A percentile compares a stretch with the other conserved stretches of the same genome.
phyloP scores from a whole-genome alignment of 768 basidiomycete genomes.

The Hirschioporus abietinus region DNA sequence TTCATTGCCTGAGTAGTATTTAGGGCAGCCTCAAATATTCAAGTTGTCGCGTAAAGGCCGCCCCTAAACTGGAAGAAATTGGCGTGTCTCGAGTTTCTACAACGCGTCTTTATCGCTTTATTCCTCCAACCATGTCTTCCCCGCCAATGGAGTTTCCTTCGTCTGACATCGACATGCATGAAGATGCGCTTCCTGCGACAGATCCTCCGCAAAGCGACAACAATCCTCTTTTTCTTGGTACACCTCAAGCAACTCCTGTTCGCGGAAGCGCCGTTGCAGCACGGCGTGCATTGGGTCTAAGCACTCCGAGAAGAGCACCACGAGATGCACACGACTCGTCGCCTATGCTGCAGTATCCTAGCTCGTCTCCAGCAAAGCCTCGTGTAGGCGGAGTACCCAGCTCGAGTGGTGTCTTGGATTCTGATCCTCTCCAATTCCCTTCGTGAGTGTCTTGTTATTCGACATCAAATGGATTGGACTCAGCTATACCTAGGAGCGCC shows the following conservation, averaged over 20 bases:
- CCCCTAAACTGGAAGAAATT: no score
- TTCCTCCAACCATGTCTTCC: conserved; percentile 15
- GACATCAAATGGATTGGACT: background rate
- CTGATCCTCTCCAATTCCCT: conserved; percentile 68
- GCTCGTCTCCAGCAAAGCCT: conserved; percentile 53
- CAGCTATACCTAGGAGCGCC: conserved; percentile 40
- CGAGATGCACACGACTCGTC: conserved; percentile 44
- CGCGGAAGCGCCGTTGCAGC: conserved; percentile 34
- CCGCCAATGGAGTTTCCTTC: conserved; percentile 24
- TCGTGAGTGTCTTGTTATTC: conserved; percentile 37
- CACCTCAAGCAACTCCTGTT: conserved; percentile 39
- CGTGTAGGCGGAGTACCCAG: conserved; percentile 29
- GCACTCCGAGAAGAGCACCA: conserved; percentile 48
- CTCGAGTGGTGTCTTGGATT: conserved; percentile 36
- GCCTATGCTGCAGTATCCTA: conserved; percentile 53
- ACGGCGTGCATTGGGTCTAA: conserved; percentile 49
- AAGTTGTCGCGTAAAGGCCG: no score
- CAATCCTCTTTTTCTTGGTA: conserved; percentile 45
- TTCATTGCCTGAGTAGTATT: no score
- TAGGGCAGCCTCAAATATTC: no score
- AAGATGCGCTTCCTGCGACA: conserved; percentile 38
- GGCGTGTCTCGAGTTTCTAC: no score
- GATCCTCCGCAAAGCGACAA: conserved; percentile 59
- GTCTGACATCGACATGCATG: conserved; percentile 26
- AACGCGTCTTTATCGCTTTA: no score